Evolutionary conservation across 2,329 filamentous ascomycete genomes (phyloP).

Genomic region (Penicillium occitanis): DNA sequence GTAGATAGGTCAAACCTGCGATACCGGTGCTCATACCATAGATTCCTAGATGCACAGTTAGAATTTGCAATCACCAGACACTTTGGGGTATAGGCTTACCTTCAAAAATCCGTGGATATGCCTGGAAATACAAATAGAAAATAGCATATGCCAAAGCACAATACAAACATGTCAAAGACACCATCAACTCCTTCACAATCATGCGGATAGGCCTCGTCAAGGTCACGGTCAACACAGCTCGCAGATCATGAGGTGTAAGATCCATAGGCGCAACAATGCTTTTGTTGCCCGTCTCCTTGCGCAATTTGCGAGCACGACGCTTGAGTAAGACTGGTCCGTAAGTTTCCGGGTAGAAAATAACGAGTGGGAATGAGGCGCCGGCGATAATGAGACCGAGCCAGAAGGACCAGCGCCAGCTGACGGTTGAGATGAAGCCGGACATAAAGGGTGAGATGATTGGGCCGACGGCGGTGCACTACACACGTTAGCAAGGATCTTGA

Average conservation of each 20-base stretch:
- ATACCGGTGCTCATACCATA: conserved; percentile 40
- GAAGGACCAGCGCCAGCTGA: conserved; percentile 52
- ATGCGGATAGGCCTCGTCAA: conserved; percentile 71
- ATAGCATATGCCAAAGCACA: conserved; percentile 68
- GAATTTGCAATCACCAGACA: conserved; percentile 46
- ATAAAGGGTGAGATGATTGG: conserved; percentile 47
- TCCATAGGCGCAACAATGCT: conserved; percentile 63
- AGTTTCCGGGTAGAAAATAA: conserved; percentile 65
- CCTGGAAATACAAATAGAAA: conserved; percentile 73
- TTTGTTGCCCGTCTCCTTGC: conserved; percentile 56
- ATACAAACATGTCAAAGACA: conserved; percentile 68
- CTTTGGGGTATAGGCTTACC: conserved; percentile 17
- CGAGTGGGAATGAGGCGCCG: conserved; percentile 55
- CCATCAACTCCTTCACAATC: conserved; percentile 69
- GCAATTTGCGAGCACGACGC: conserved; percentile 58
- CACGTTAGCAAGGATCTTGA: background rate
- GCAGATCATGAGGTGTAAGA: conserved; percentile 54
- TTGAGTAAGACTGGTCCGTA: conserved; percentile 61
- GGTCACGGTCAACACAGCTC: conserved; percentile 57
- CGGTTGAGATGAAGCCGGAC: conserved; percentile 46
- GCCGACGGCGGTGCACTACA: conserved; percentile 40
- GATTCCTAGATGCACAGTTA: conserved; percentile 25
- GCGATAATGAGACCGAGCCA: conserved; percentile 69
- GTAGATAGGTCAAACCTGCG: conserved; percentile 36
- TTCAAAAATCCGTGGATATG: conserved; percentile 69